These are phyloP conservation scores for Lachnum nothofagi DNA, from an alignment of 2,329 filamentous ascomycete genomes.

Conservation along the genomic window DNA sequence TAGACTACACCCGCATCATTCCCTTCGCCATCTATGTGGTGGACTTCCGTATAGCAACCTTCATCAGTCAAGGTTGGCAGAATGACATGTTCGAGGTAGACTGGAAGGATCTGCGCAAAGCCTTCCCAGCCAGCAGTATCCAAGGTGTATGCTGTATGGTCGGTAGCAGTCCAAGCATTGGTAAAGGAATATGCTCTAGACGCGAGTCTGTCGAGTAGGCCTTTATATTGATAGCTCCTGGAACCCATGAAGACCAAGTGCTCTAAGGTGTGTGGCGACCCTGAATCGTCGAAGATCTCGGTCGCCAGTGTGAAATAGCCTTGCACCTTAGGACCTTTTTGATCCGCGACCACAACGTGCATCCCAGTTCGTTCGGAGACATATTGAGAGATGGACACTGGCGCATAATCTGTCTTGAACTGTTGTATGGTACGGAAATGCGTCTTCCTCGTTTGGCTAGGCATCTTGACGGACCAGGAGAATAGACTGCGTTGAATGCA, in stretches of 20 bases:
- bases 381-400: slow-evolving; percentile 87
- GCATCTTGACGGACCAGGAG: slow-evolving; percentile 51
- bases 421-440: slow-evolving; percentile 80
- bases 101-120: slow-evolving; percentile 87
- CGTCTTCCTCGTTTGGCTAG: slow-evolving; percentile 43
- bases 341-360: slow-evolving; percentile 86
- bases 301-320: slow-evolving; percentile 95
- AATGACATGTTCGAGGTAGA: slow-evolving; percentile 92
- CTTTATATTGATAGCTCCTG: slow-evolving; percentile 89
- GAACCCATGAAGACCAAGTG: slow-evolving; percentile 86
- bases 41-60: slow-evolving; percentile 89
- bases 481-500: too few species aligned
- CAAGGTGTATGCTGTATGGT: slow-evolving; percentile 93
- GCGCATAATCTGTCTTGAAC: slow-evolving; percentile 86
- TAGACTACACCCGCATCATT: slow-evolving; percentile 97
- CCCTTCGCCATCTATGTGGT: slow-evolving; percentile 88
- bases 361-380: slow-evolving; percentile 91
- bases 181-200: slow-evolving; percentile 89
- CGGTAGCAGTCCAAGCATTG: slow-evolving; percentile 95
- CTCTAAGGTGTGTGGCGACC: slow-evolving; percentile 81
- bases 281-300: slow-evolving; percentile 95
- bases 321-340: slow-evolving; percentile 88
- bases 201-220: slow-evolving; percentile 87
- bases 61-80: slow-evolving; percentile 88
- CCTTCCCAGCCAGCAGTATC: slow-evolving; percentile 96